Conservation (phyloP, 2,329 filamentous ascomycete species). For the Botrytis fragariae region DNA sequence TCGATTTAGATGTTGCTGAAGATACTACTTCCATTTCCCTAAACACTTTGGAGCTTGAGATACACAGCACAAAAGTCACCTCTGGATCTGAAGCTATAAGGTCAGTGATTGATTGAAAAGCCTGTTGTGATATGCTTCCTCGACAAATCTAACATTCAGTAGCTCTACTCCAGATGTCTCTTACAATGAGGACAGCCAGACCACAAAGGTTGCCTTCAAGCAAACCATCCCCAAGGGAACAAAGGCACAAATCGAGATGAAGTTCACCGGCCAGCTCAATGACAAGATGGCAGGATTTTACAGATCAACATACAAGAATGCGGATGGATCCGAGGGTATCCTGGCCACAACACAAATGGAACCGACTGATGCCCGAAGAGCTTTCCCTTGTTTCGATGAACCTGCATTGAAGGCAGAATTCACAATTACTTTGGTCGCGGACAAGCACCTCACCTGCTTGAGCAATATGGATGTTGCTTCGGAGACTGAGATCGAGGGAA, state of each 20-base stretch:
- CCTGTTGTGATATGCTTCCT: slow-evolving; percentile 19
- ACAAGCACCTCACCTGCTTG: slow-evolving; percentile 85
- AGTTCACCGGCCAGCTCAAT: slow-evolving; percentile 77
- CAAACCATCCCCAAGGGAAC: slow-evolving; percentile 69
- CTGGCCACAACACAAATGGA: slow-evolving; percentile 96
- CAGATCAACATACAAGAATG: slow-evolving; percentile 84
- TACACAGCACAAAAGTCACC: slow-evolving; percentile 70
- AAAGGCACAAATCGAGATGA: slow-evolving; percentile 75
- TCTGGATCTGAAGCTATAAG: slow-evolving; percentile 54
- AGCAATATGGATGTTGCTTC: slow-evolving; percentile 95
- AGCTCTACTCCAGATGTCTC: slow-evolving; percentile 65
- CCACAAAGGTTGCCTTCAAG: slow-evolving; percentile 76
- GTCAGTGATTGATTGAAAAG: slow-evolving; percentile 35
- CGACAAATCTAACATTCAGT: slow-evolving; percentile 38
- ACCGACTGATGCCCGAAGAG: slow-evolving; percentile 85
- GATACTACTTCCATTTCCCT: slow-evolving; percentile 83
- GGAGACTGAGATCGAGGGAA: slow-evolving; percentile 69
- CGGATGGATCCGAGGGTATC: slow-evolving; percentile 74
- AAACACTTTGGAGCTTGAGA: slow-evolving; percentile 83
- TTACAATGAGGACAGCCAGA: slow-evolving; percentile 77
- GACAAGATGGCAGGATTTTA: slow-evolving; percentile 99
- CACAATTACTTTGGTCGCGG: slow-evolving; percentile 85
- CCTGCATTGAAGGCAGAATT: slow-evolving; percentile 91
- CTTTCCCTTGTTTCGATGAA: slow-evolving; percentile 96
- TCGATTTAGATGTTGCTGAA: slow-evolving; percentile 83